Percentiles rank a stretch among this genome's conserved stretches.
Conservation (phyloP, 1,284 basidiomycete species). For the Trichosporon faecale region DNA sequence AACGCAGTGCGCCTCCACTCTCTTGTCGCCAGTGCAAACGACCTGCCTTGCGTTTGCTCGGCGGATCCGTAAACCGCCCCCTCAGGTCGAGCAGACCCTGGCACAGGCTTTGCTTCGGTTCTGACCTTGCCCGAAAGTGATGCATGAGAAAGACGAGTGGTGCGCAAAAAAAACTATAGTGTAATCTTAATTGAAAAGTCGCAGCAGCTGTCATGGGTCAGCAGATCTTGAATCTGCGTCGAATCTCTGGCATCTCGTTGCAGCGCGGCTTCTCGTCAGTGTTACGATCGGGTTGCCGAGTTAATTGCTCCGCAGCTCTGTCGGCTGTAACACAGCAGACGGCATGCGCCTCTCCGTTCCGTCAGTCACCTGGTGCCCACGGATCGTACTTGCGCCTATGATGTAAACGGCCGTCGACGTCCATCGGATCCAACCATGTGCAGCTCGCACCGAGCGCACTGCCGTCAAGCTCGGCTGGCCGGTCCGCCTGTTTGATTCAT, state of each 20-base stretch:
- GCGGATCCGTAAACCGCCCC: not conserved
- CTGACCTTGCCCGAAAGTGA: not conserved
- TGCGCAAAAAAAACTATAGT: not conserved
- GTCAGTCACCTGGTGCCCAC: not conserved
- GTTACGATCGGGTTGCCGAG: not conserved
- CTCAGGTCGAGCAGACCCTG: not conserved
- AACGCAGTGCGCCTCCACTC: no score
- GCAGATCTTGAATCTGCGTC: not conserved
- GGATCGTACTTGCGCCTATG: not conserved
- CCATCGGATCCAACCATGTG: not conserved
- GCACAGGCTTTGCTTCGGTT: not conserved
- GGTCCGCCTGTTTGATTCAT: not conserved
- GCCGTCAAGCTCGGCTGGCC: not conserved
- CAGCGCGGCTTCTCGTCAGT: not conserved
- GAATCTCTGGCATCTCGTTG: no score
- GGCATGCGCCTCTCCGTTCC: not conserved
- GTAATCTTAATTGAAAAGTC: not conserved
- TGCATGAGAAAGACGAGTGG: not conserved
- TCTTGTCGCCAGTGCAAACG: not conserved
- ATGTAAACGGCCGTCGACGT: not conserved
- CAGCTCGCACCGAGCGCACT: not conserved
- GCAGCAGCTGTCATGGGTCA: not conserved
- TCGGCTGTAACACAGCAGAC: not conserved
- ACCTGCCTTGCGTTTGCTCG: not conserved
- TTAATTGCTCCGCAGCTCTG: constrained; percentile 1